Percentiles rank a stretch among this genome's conserved stretches.
These are phyloP conservation scores for Lagerstroemia speciosa DNA, from an alignment of 345 rosid species.

Conservation along the genomic window DNA sequence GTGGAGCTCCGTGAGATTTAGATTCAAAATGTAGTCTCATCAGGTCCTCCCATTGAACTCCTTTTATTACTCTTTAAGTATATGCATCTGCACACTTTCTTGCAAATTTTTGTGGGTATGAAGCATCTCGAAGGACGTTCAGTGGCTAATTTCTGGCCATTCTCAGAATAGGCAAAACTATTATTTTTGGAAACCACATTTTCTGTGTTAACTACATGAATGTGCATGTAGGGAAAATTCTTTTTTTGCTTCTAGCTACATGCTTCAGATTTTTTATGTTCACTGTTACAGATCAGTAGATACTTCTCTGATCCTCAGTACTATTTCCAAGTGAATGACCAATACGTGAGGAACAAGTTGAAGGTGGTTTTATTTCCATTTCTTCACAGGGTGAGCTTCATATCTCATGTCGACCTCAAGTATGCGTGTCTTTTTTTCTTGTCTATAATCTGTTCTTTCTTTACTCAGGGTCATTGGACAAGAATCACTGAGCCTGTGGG, in stretches of 20 bases:
- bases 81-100: not conserved
- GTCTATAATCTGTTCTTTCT: not conserved
- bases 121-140: not conserved
- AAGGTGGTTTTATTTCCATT: constrained; percentile 93
- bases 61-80: not conserved
- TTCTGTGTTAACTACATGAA: not conserved
- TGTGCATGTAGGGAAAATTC: not conserved
- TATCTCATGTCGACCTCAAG: not conserved
- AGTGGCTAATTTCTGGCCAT: not conserved
- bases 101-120: not conserved
- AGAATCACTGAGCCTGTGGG: constrained; percentile 95
- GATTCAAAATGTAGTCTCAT: not conserved
- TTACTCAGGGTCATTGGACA: constrained; percentile 81
- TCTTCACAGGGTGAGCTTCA: constrained; percentile 67
- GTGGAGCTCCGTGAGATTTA: not conserved
- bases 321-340: constrained; percentile 96
- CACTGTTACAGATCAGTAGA: constrained; percentile 58
- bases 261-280: not conserved
- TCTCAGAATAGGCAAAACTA: not conserved
- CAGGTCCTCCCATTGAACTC: not conserved
- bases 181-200: not conserved
- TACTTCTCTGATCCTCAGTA: constrained; percentile 95
- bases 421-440: not conserved
- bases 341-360: constrained; percentile 93
- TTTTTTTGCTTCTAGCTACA: not conserved